Conservation (phyloP, 202 grass and related monocot species). For the Zoysia matrella region DNA sequence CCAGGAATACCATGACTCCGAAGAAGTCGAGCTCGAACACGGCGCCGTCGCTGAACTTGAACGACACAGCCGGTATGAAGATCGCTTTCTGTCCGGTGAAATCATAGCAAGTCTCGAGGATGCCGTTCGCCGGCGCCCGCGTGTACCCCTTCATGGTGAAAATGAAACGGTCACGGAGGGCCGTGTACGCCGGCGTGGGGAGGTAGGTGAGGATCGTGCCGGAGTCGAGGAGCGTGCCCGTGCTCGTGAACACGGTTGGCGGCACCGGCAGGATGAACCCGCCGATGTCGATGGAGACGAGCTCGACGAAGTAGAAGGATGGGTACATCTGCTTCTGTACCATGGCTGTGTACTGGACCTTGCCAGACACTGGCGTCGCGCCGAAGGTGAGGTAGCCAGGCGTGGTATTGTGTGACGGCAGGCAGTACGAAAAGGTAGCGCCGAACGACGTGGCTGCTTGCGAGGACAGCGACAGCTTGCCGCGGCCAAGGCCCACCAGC, state of each 20-base stretch:
- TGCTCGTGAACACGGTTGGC: slow-evolving; percentile 31
- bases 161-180: slow-evolving; percentile 50
- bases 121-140: neutral
- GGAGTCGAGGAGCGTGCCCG: slow-evolving; percentile 62
- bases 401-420: slow-evolving; percentile 25
- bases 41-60: slow-evolving; percentile 50
- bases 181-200: slow-evolving; percentile 29
- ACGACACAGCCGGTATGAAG: slow-evolving; percentile 2
- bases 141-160: slow-evolving; percentile 44
- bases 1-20: slow-evolving; percentile 31
- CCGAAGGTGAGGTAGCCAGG: slow-evolving; percentile 43
- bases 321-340: neutral
- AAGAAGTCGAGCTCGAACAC: slow-evolving; percentile 26
- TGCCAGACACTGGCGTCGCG: neutral
- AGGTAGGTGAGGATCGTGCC: slow-evolving; percentile 52
- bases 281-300: slow-evolving; percentile 52
- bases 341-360: slow-evolving; percentile 48
- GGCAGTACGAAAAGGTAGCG: slow-evolving; percentile 58
- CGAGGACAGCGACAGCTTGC: slow-evolving; percentile 27
- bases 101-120: slow-evolving; percentile 59
- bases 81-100: slow-evolving; percentile 30
- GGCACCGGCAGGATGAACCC: slow-evolving; percentile 44
- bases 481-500: slow-evolving; percentile 57
- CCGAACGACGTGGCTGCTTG: slow-evolving; percentile 25
- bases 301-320: slow-evolving; percentile 55